phyloP scores from a whole-genome alignment of 2,329 filamentous ascomycete species.

The Clathrospora elynae region DNA sequence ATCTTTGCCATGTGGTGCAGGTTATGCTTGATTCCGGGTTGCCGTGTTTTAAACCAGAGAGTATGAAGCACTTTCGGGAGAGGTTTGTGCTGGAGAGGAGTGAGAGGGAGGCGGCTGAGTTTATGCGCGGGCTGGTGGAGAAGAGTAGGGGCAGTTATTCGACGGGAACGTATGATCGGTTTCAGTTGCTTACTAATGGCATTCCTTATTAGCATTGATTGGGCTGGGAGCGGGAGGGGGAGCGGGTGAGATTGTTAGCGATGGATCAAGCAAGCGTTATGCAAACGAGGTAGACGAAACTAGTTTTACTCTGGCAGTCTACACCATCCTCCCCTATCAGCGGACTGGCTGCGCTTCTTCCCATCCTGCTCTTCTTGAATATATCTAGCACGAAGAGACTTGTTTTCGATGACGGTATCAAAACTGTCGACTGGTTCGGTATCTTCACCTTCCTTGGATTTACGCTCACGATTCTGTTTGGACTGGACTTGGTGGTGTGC shows the following conservation, averaged over 20 bases:
- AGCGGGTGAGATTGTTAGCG: no score
- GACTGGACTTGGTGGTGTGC: constrained; percentile 60
- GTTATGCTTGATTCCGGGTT: constrained; percentile 96
- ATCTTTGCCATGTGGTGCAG: constrained; percentile 85
- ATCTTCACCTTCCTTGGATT: constrained; percentile 58
- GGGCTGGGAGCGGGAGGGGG: not conserved
- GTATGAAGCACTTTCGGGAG: constrained; percentile 87
- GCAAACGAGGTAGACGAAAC: no score
- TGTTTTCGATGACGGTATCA: constrained; percentile 54
- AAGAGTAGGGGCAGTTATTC: constrained; percentile 90
- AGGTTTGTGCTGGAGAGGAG: constrained; percentile 90
- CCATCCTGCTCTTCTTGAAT: constrained; percentile 59
- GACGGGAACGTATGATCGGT: constrained; percentile 96
- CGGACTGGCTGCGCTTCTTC: constrained; percentile 56
- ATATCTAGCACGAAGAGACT: constrained; percentile 62
- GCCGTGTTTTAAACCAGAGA: constrained; percentile 97
- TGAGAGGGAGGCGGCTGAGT: constrained; percentile 92
- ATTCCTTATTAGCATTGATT: constrained; percentile 75
- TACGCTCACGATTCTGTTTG: constrained; percentile 59
- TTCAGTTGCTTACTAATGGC: constrained; percentile 94
- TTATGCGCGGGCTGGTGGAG: constrained; percentile 86
- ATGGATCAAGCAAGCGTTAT: no score
- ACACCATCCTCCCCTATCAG: constrained; percentile 61
- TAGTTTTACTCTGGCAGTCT: constrained; percentile 51
- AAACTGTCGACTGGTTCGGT: constrained; percentile 61